Conservation (phyloP, 805 yeast species). For the Nakazawaea peltata region DNA sequence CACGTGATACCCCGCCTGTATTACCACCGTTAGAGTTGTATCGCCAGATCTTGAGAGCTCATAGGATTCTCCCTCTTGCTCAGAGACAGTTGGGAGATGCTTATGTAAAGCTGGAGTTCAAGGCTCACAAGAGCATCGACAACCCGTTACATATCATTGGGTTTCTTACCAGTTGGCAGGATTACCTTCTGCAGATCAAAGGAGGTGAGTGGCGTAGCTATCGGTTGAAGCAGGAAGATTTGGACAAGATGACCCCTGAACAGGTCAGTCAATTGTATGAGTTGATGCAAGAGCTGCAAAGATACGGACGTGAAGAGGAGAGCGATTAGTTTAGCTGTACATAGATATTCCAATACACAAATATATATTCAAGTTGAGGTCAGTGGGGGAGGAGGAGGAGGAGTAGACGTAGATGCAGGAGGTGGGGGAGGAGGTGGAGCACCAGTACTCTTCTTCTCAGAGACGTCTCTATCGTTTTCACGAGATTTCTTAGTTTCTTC, state of each 20-base stretch:
- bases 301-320: constrained; percentile 4
- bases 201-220: constrained; percentile 60
- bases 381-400: neutral
- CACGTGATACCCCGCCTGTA: constrained; percentile 32
- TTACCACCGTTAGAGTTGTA: constrained; percentile 80
- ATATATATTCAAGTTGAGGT: neutral
- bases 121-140: constrained; percentile 70
- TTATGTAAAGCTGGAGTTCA: constrained; percentile 85
- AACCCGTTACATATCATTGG: constrained; percentile 94
- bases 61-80: constrained; percentile 54
- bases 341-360: too few species aligned
- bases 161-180: constrained; percentile 92
- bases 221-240: constrained; percentile 49
- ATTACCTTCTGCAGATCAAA: constrained; percentile 52
- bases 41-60: constrained; percentile 77
- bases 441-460: neutral
- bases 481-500: constrained; percentile 33
- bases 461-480: constrained; percentile 24
- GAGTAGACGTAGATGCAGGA: constrained; percentile 1
- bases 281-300: constrained; percentile 65
- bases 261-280: constrained; percentile 80
- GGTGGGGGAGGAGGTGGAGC: constrained; percentile 8
- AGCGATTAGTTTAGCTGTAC: too few species aligned
- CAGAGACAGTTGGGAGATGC: constrained; percentile 80
- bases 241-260: constrained; percentile 84